Base-by-base conservation (phyloP, 306 rosid species). In the Geum urbanum region DNA sequence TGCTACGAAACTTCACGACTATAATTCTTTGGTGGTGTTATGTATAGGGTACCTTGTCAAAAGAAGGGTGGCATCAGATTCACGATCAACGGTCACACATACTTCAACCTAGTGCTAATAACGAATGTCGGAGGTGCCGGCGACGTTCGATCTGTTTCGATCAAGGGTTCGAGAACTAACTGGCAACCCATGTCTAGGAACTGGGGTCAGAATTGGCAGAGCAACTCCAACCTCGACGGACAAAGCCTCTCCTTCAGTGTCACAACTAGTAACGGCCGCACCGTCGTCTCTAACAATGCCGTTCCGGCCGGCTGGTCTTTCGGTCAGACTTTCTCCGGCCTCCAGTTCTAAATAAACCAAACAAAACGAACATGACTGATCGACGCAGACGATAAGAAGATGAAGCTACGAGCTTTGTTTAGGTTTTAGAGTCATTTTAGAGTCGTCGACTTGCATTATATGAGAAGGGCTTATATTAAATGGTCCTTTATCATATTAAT, bases 201-300 rank as follows among this genome's bases (percentile, higher is more conserved):
- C 54, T 91, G 97, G 97, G 97, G 97, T 0, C 97, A 91, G 62
- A 91, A 91, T 48, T 91, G 97, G 97, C 96, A 91, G 63, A 88
- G 85, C 84, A 91, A 88, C 69, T 12, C 82, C 19, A 20, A 77
- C 74, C 85, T 91, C n/a, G 72, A 86, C 8, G 91, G 96, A 22
- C 97, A 86, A n/a, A 69, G 80, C 75, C 90, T 91, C 12, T 91
- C 96, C 0, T 88, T 91, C 35, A 85, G 83, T 81, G 88, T 91
- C 43, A 80, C 82, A 24, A 69, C 89, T n/a, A 77, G 96, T 6
- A 91, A 91, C 18, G 92, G 97, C 0, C 86, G 79, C 49, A 83
- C 82, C 1, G 44, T 88, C 0, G 62, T 85, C n/a, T 79, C 97
- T 57, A 19, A 80, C 56, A 48, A 85, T 14, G 87, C 76, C 24